These are phyloP conservation scores for Leccinum imitatum DNA, from an alignment of 768 basidiomycete species.

Conservation along the genomic window DNA sequence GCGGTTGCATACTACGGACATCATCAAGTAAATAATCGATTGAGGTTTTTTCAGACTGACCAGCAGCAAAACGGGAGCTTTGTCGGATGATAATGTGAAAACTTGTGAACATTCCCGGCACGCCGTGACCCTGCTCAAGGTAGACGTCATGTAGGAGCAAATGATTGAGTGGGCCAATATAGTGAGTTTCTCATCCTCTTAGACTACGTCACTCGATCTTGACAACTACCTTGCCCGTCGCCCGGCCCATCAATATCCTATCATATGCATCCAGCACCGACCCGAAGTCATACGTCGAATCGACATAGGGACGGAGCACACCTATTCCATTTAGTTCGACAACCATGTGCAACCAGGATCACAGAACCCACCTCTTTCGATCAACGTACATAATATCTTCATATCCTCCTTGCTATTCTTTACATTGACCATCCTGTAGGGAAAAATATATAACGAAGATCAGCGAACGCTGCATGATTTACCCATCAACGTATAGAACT, in stretches of 20 bases:
- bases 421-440: constrained; percentile 28
- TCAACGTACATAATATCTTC: constrained; percentile 34
- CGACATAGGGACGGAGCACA: constrained; percentile 50
- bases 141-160: no score
- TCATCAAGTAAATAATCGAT: no score
- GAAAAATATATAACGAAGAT: neutral
- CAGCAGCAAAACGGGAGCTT: no score
- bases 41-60: no score
- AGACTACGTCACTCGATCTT: constrained; percentile 37
- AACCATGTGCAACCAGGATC: neutral
- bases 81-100: no score
- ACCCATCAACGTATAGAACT: no score
- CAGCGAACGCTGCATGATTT: neutral
- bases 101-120: no score
- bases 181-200: neutral
- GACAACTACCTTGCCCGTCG: constrained; percentile 68
- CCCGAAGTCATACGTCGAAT: constrained; percentile 57
- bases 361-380: constrained; percentile 41
- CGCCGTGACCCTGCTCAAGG: no score
- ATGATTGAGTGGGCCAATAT: no score
- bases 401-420: constrained; percentile 37
- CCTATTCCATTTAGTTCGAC: constrained; percentile 35
- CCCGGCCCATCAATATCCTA: constrained; percentile 50
- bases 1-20: no score
- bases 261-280: constrained; percentile 64